phyloP scores from a whole-genome alignment of 1,139 yeast genomes.

The Debaryomycetaceae sp. region DNA sequence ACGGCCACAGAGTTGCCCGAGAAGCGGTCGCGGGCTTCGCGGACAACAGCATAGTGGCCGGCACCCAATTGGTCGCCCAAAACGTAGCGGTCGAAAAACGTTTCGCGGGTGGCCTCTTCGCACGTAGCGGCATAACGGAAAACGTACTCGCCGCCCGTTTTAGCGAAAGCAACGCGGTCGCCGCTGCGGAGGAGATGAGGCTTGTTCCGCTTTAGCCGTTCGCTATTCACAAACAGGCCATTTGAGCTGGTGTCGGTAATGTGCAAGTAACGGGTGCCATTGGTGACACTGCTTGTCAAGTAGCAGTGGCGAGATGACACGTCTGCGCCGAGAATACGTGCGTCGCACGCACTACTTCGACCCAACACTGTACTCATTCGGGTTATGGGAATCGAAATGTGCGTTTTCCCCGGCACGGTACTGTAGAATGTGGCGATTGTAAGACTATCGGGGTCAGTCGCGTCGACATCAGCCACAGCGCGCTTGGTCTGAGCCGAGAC shows the following conservation, averaged over 20 bases:
- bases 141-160: conserved; percentile 42
- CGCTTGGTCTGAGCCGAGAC: too few species aligned
- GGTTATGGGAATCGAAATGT: conserved; percentile 23
- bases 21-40: conserved; percentile 48
- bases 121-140: conserved; percentile 33
- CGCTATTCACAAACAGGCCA: conserved; percentile 58
- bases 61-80: conserved; percentile 56
- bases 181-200: conserved; percentile 47
- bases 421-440: conserved; percentile 21
- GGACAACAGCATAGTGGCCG: conserved; percentile 73
- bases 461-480: too few species aligned
- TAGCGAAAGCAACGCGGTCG: conserved; percentile 54
- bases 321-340: conserved; percentile 44
- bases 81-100: conserved; percentile 52
- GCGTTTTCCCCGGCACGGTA: conserved; percentile 18
- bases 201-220: conserved; percentile 33
- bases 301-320: conserved; percentile 61
- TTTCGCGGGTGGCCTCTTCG: conserved; percentile 9
- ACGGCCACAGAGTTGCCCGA: conserved; percentile 60
- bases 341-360: conserved; percentile 52
- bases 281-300: conserved; percentile 27
- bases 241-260: conserved; percentile 54
- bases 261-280: conserved; percentile 31
- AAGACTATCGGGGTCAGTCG: too few species aligned
- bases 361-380: conserved; percentile 36